Base-by-base conservation (phyloP, 2,329 filamentous ascomycete species). In the Aspergillus carbonarius region DNA sequence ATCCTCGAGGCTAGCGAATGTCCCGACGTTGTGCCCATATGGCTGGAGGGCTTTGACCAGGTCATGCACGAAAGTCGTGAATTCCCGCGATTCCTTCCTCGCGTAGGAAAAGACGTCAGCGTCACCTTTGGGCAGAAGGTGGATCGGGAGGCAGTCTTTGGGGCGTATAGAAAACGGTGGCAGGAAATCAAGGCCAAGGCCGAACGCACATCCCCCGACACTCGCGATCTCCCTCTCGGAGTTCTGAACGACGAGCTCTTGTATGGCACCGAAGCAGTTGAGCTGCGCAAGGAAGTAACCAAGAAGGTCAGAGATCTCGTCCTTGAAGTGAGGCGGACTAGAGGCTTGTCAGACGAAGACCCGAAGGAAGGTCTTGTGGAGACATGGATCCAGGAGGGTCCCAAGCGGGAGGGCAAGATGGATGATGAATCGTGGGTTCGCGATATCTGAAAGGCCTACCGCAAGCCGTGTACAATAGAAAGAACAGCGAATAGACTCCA, bases 21-120 rank as follows among this genome's bases (percentile, higher is more conserved):
- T 62, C 95, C 95, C 0, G 91, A 96, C 66, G 84, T 99, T 18
- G 84, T 99, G 35, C 92, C 95, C 44, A 93, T 99, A 77, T 99
- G 96, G 81, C 88, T 98, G 51, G 91, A 97, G 69, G 95, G 95
- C 27, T 90, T 90, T 15, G 90, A 97, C 71, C 78, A 89, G 59
- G 82, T 96, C 66, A 97, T 98, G 93, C 84, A 91, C 68, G 93
- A 98, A 75, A 83, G 87, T 58, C 85, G 95, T 47, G 78, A 76
- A 2, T 96, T 88, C 67, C 95, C 93, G 1, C 86, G 91, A 12
- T 95, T 91, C 69, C 67, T 96, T 13, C 95, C 95, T 1, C 85
- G 93, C 3, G 77, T 86, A 73, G 95, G 95, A 20, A 87, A 93
- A 58, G 85, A 84, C 15, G 65, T 74, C 32, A 69, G 66, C 44